Evolutionary conservation across 2,329 filamentous ascomycete genomes (phyloP).

Genomic region (Cercospora sp.): DNA sequence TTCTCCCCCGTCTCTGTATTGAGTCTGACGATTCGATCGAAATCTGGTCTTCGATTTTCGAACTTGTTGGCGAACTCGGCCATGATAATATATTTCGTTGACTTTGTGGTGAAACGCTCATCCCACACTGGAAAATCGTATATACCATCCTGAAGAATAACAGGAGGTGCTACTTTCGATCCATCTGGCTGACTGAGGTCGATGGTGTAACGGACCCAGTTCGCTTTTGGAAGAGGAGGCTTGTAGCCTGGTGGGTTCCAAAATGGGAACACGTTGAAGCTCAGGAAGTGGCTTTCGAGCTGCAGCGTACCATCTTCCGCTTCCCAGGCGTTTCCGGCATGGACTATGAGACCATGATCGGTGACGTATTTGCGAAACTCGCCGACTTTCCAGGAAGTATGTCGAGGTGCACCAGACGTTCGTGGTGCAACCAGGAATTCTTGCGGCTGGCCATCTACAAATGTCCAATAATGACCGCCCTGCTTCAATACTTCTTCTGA

Average conservation of each 20-base stretch:
- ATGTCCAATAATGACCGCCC: neutral
- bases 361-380: neutral
- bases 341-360: neutral
- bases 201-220: neutral
- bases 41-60: neutral
- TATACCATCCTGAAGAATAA: neutral
- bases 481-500: neutral
- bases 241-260: neutral
- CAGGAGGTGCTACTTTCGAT: neutral
- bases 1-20: neutral
- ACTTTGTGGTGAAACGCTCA: neutral
- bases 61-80: neutral
- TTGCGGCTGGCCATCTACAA: neutral
- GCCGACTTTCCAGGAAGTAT: neutral
- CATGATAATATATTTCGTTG: neutral
- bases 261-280: neutral
- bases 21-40: neutral
- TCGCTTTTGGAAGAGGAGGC: neutral
- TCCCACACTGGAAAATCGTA: neutral
- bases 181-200: neutral
- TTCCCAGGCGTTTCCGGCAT: neutral
- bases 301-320: neutral
- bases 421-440: neutral
- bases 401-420: neutral
- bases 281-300: neutral